Evolutionary conservation across 2,329 filamentous ascomycete species (phyloP).

Genomic region (Neonectria neomacrospora): DNA sequence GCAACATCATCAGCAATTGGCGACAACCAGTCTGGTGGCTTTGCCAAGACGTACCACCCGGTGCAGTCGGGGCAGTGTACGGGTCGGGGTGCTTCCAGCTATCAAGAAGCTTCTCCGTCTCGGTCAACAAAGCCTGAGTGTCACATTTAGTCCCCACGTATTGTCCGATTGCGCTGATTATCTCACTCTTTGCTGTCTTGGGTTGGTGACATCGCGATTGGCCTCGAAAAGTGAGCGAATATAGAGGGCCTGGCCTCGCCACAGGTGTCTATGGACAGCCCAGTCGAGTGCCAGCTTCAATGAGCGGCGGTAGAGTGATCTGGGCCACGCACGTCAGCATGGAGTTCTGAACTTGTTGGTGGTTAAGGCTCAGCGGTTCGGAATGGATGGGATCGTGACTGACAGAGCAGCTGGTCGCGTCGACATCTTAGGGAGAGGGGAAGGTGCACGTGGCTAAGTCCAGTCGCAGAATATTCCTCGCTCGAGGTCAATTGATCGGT

Average conservation of each 20-base stretch:
- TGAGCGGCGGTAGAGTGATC: slow-evolving; percentile 88
- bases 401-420: slow-evolving; percentile 62
- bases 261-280: slow-evolving; percentile 91
- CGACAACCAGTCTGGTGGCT: not conserved
- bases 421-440: slow-evolving; percentile 40
- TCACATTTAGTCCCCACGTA: slow-evolving; percentile 17
- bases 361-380: slow-evolving; percentile 25
- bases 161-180: slow-evolving; percentile 4
- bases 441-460: slow-evolving; percentile 26
- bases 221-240: slow-evolving; percentile 95
- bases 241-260: slow-evolving; percentile 96
- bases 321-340: slow-evolving; percentile 47
- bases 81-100: slow-evolving; percentile 99
- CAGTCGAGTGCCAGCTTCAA: slow-evolving; percentile 95
- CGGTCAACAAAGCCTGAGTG: slow-evolving; percentile 78
- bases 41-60: slow-evolving; percentile 75
- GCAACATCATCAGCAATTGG: slow-evolving; percentile 27
- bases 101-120: slow-evolving; percentile 88
- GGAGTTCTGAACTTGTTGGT: slow-evolving; percentile 1
- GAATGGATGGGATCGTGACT: slow-evolving; percentile 44
- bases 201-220: slow-evolving; percentile 85
- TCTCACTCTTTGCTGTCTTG: slow-evolving; percentile 84
- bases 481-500: slow-evolving; percentile 34
- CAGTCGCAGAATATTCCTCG: slow-evolving; percentile 34
- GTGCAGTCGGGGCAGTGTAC: slow-evolving; percentile 87